Base-by-base conservation (phyloP, 1,284 basidiomycete species). In the Stygiomarasmius scandens region DNA sequence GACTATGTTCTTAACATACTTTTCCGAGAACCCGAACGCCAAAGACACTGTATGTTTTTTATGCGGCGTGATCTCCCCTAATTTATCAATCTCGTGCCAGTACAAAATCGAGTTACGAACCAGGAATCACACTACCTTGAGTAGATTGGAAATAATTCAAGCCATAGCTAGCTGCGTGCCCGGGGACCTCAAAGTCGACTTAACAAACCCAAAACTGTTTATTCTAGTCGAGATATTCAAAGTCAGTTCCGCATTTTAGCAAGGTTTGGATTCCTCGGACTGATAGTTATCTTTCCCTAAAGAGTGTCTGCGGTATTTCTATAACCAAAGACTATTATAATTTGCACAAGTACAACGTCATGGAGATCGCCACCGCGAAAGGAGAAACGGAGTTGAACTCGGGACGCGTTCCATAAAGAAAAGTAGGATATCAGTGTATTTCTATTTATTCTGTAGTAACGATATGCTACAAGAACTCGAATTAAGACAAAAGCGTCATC, bases 191-290 rank as follows among this genome's bases (percentile, higher is more conserved):
- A 80, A 71, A 4, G 91, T 93, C 14, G 80, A 89, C 54, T 72
- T 93, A 14, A 78, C 81, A 27, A 71, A 85, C 60, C 85, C 91
- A 0, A 81, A 89, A 46, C 70, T 90, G 1, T 90, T 90, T 59
- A 80, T 93, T 49, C 77, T 93, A 6, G 83, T 92, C 3, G 90
- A 93, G 65, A 77, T 93, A 10, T 92, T 92, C 78, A 93, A 92
- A 81, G 91, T 87, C 54, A 50, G 74, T 43, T 25, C 11, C 23
- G 34, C 36, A 19, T n/a, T 36, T 52, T 14, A 11, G 23, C 24
- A 41, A 23, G 43, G n/a, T 38, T 45, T 19, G 12, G 25, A 20
- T 11, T 41, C 3, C 29, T n/a, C n/a, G n/a, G n/a, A 19, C 49
- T 49, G 32, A 36, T 49, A 44, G 22, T 24, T 16, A 3, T 5